Evolutionary conservation across 495 filamentous ascomycete species (phyloP).

Genomic region (Penicillium samsonianum): DNA sequence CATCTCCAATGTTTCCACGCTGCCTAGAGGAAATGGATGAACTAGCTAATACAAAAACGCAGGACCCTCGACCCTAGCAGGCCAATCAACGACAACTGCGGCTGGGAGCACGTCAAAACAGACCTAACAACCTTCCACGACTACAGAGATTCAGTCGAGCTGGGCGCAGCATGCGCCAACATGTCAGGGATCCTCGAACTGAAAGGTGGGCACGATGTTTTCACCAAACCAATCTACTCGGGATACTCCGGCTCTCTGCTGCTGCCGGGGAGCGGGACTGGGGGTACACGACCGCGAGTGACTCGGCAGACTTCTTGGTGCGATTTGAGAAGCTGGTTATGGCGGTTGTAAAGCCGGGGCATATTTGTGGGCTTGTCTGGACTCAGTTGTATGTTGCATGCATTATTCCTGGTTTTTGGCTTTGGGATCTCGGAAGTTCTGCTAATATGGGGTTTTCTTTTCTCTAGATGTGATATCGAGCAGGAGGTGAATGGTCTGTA

Average conservation of each 20-base stretch:
- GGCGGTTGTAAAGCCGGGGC: slow-evolving; percentile 37
- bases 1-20: background rate
- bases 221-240: slow-evolving; percentile 42
- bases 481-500: slow-evolving; percentile 46
- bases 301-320: slow-evolving; percentile 35
- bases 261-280: slow-evolving; percentile 35
- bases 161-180: slow-evolving; percentile 48
- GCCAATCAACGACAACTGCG: slow-evolving; percentile 65
- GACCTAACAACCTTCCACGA: slow-evolving; percentile 64
- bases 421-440: background rate
- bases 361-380: slow-evolving; percentile 42
- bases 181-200: slow-evolving; percentile 48
- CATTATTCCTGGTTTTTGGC: background rate
- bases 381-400: slow-evolving; percentile 39
- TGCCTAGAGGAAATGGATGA: background rate
- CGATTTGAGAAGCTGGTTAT: slow-evolving; percentile 39
- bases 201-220: slow-evolving; percentile 50
- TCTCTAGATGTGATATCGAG: slow-evolving; percentile 38
- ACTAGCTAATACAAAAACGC: background rate
- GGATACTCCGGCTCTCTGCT: slow-evolving; percentile 18
- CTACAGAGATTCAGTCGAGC: slow-evolving; percentile 52
- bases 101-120: slow-evolving; percentile 61
- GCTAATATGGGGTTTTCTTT: slow-evolving; percentile 3
- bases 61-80: slow-evolving; percentile 57
- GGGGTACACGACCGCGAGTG: slow-evolving; percentile 43